Conservation (phyloP, 352 stramenopile species). For the Blastocystis sp. region DNA sequence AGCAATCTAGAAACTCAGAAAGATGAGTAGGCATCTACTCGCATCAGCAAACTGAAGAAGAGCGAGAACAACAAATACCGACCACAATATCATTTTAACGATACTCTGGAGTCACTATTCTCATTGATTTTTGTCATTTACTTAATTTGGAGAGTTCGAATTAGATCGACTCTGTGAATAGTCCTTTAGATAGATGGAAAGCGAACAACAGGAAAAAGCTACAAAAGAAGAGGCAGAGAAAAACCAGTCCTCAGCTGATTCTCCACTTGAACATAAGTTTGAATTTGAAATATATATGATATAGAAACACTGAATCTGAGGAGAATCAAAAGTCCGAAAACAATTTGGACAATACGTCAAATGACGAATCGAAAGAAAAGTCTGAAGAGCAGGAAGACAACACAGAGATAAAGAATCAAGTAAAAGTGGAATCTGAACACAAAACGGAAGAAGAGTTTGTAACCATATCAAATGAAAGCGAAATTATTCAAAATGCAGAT, state of each 20-base stretch:
- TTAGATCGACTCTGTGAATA: not conserved
- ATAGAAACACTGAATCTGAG: not conserved
- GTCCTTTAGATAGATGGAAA: not conserved
- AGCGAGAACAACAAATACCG: not conserved
- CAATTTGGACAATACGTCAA: slow-evolving; percentile 2
- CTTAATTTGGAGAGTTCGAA: too few species aligned
- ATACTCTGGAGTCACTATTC: not conserved
- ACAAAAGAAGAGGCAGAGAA: not conserved
- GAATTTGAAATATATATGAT: not conserved
- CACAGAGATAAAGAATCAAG: not conserved
- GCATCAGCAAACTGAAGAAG: not conserved
- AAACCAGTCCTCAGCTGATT: not conserved
- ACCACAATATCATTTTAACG: slow-evolving; percentile 14
- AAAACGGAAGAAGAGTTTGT: not conserved
- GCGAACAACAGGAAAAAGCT: not conserved
- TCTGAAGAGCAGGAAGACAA: not conserved
- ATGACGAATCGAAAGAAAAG: not conserved
- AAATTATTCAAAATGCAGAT: slow-evolving; percentile 1
- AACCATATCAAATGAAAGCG: slow-evolving; percentile 25
- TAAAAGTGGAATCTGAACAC: not conserved
- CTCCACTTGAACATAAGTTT: not conserved
- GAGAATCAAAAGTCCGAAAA: not conserved
- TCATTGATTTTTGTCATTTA: too few species aligned
- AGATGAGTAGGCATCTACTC: not conserved
- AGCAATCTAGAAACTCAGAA: not conserved